These are phyloP conservation scores for Hypocrella siamensis DNA, from an alignment of 2,329 filamentous ascomycete species.

Conservation along the genomic window DNA sequence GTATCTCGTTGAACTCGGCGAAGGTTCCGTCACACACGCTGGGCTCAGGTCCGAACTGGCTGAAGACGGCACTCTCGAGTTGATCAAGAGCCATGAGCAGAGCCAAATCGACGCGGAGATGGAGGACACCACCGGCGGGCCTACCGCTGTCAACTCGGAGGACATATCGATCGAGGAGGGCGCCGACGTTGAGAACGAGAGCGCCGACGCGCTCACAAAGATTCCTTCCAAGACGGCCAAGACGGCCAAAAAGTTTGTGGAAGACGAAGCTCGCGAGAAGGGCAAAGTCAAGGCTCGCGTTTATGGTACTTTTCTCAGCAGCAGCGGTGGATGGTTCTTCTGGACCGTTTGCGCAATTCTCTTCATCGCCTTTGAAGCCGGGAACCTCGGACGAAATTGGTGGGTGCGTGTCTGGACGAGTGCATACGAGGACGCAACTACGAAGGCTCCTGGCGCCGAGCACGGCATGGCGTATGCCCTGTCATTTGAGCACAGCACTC, in stretches of 20 bases:
- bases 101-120: conserved; percentile 25
- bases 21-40: conserved; percentile 48
- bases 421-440: conserved; percentile 1
- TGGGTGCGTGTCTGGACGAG: conserved; percentile 50
- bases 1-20: conserved; percentile 57
- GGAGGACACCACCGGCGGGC: conserved; percentile 25
- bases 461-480: conserved; percentile 27
- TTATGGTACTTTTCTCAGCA: conserved; percentile 51
- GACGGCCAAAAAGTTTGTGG: conserved; percentile 53
- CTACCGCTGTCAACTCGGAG: conserved; percentile 40
- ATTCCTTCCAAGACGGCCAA: conserved; percentile 37
- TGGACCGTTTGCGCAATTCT: conserved; percentile 40
- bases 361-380: conserved; percentile 37
- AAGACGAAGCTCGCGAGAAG: conserved; percentile 57
- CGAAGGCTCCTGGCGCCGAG: conserved; percentile 8
- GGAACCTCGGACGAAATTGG: conserved; percentile 45
- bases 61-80: conserved; percentile 36
- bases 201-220: conserved; percentile 27
- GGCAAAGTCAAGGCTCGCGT: conserved; percentile 52
- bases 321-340: conserved; percentile 46
- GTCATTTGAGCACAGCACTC: conserved; percentile 27
- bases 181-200: conserved; percentile 21
- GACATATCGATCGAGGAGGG: conserved; percentile 25
- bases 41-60: conserved; percentile 51
- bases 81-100: conserved; percentile 42